Conservation (phyloP, 345 rosid species). For the Euclidium syriacum region DNA sequence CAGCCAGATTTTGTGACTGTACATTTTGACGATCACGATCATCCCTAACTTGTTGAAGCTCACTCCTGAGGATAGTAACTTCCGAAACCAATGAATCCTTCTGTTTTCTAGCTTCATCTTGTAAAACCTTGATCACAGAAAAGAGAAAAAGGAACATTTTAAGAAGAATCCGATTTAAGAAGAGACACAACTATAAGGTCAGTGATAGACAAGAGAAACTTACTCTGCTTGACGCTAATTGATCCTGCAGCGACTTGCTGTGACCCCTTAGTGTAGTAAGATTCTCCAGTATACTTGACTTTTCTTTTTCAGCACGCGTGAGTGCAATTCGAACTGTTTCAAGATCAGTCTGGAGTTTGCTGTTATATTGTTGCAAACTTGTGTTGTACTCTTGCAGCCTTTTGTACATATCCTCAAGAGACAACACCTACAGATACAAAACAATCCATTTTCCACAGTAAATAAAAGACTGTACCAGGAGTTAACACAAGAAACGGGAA, state of each 20-base stretch:
- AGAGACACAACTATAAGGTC: neutral
- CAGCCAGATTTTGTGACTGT: constrained; percentile 49
- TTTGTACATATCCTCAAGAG: constrained; percentile 69
- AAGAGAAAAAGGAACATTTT: neutral
- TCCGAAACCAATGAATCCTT: constrained; percentile 61
- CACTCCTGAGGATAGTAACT: constrained; percentile 62
- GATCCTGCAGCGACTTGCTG: constrained; percentile 75
- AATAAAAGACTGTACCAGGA: neutral
- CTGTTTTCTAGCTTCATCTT: constrained; percentile 64
- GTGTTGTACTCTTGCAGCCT: constrained; percentile 76
- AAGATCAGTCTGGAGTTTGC: constrained; percentile 67
- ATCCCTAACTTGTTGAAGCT: constrained; percentile 73
- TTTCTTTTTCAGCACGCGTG: constrained; percentile 69
- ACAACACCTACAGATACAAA: constrained; percentile 40
- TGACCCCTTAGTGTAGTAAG: constrained; percentile 81
- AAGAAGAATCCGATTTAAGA: neutral
- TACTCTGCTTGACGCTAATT: constrained; percentile 64
- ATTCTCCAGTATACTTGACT: constrained; percentile 65
- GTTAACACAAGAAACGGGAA: neutral
- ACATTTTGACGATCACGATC: constrained; percentile 70
- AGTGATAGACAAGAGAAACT: constrained; percentile 12
- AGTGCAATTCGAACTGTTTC: constrained; percentile 50
- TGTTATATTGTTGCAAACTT: constrained; percentile 80
- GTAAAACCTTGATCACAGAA: constrained; percentile 43
- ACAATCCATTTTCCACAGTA: neutral